Conservation (phyloP, 2,329 filamentous ascomycete species). For the Chaetomium sp. region DNA sequence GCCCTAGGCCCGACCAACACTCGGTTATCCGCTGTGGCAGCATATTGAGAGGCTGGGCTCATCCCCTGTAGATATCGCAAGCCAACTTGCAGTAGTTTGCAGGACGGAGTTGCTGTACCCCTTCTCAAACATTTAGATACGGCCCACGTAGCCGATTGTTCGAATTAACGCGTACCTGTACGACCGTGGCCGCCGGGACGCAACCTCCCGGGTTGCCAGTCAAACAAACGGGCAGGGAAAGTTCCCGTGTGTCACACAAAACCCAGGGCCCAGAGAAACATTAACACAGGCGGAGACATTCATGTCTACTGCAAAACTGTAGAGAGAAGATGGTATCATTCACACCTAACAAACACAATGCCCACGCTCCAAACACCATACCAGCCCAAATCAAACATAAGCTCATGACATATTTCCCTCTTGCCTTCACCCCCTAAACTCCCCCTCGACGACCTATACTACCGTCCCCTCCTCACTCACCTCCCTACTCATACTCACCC, state of each 20-base stretch:
- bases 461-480: slow-evolving; percentile 37
- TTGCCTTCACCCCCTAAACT: no score
- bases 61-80: not conserved
- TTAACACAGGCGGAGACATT: not conserved
- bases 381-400: not conserved
- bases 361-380: slow-evolving; percentile 7
- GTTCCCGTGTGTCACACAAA: not conserved
- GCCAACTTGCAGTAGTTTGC: slow-evolving; percentile 7
- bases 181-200: slow-evolving; percentile 5
- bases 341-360: not conserved
- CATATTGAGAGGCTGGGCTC: not conserved
- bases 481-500: slow-evolving; percentile 50
- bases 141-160: slow-evolving; percentile 15
- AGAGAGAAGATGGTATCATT: slow-evolving; percentile 12
- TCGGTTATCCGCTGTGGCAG: not conserved
- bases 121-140: not conserved
- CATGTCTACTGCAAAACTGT: not conserved
- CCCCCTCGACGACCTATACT: not conserved
- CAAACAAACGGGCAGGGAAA: not conserved
- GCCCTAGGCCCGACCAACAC: not conserved
- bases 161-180: slow-evolving; percentile 7
- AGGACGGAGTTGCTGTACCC: not conserved
- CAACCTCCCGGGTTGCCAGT: no score
- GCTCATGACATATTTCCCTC: not conserved
- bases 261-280: no score